Evolutionary conservation across 2,329 filamentous ascomycete species (phyloP).

Genomic region (Botrytis sinoallii): DNA sequence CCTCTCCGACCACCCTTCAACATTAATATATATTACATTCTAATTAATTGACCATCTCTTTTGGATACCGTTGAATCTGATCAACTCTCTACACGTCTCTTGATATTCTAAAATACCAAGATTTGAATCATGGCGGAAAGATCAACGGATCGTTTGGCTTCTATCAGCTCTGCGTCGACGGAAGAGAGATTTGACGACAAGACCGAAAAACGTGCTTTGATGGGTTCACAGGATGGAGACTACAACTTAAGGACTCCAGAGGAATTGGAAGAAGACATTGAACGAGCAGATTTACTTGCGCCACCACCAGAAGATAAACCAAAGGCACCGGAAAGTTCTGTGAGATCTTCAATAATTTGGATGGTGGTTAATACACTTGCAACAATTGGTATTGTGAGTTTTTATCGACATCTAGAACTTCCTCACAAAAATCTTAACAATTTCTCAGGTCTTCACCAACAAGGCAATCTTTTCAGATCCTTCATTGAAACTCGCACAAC

Average conservation of each 20-base stretch:
- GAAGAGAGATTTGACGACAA: conserved; percentile 33
- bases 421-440: background rate
- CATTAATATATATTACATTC: background rate
- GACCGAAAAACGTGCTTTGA: conserved; percentile 28
- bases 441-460: conserved; percentile 56
- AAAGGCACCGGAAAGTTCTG: conserved; percentile 35
- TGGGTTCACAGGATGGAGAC: conserved; percentile 27
- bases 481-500: conserved; percentile 58
- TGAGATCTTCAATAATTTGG: conserved; percentile 49
- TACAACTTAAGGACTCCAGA: conserved; percentile 32
- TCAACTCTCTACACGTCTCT: background rate
- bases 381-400: conserved; percentile 59
- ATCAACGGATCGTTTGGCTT: conserved; percentile 28
- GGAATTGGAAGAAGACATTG: conserved; percentile 41
- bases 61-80: background rate
- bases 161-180: conserved; percentile 33
- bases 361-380: conserved; percentile 60
- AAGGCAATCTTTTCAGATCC: conserved; percentile 66
- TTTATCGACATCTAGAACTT: background rate
- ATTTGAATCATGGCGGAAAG: conserved; percentile 31
- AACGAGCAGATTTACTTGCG: conserved; percentile 44
- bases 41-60: background rate
- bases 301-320: conserved; percentile 38
- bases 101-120: background rate
- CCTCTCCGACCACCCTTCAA: background rate